Evolutionary conservation across 192 early-diverging fungal genomes (phyloP), one percentile per base, ranked within the genome.

Genomic region (Podochytrium sp.): DNA sequence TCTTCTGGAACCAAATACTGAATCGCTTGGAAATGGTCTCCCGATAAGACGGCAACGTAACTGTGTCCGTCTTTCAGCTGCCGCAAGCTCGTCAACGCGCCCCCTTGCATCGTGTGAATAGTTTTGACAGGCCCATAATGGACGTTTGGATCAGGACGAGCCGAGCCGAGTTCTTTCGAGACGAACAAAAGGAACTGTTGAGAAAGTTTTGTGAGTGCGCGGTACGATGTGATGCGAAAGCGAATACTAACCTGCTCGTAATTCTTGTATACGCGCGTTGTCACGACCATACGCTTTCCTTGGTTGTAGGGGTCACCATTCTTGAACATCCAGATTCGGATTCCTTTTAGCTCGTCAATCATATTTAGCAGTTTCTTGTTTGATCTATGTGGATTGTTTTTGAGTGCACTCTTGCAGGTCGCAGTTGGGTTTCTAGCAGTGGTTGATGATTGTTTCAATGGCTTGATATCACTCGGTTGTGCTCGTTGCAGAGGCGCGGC

Each of bases 261-360:
- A 47, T 83, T 86, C 32, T 80, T 76, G 67, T 71, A 80, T 14
- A 82, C 67, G 12, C 78, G 23, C 2, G 73, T 43, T 23, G 81
- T 80, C 25, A 86, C 67, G 6, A 86, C 72, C 1, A 85, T 71
- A 32, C 69, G 71, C 47, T 84, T 84, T 18, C 78, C 81, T 20
- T 65, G 33, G 20, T 65, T 63, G 71, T 77, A 83, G 2, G 75
- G 43, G 58, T 87, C 85, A 14, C 85, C 85, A 53, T 87, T 87
- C 34, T 74, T 66, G 64, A 80, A 87, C 33, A 87, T 53, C 16
- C 79, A 73, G n/a, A 87, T 79, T 39, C 69, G 72, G 39, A 76
- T 62, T 60, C 76, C 75, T 12, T 74, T 71, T 18, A 65, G 37
- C 51, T 83, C 81, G 47, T 74, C 73, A 30, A 75, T 63, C 52